Conservation (phyloP, 2,329 filamentous ascomycete species). For the Graphilbum fragrans region DNA sequence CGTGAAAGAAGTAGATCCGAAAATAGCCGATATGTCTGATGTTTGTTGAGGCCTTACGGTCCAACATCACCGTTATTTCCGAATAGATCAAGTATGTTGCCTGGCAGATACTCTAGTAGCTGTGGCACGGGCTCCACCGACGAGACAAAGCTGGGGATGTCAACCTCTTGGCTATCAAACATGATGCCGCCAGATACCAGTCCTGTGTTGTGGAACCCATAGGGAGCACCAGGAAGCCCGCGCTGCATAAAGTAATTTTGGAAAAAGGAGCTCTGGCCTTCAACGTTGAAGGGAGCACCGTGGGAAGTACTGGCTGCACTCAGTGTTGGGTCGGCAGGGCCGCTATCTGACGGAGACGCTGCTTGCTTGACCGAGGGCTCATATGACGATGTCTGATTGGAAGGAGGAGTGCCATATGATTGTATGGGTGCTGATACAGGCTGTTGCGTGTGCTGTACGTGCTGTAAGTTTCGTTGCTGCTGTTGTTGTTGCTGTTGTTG, state of each 20-base stretch:
- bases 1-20: too few relatives aligned
- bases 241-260: constrained; percentile 16
- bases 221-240: constrained; percentile 14
- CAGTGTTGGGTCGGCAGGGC: neutral
- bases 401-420: constrained; percentile 23
- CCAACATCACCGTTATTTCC: constrained; percentile 5
- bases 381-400: constrained; percentile 28
- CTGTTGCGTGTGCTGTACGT: neutral
- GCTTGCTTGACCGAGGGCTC: constrained; percentile 26
- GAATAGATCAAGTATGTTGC: constrained; percentile 49
- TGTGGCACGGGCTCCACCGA: constrained; percentile 52
- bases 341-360: constrained; percentile 24
- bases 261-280: neutral
- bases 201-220: constrained; percentile 19
- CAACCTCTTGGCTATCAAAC: constrained; percentile 66
- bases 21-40: too few relatives aligned
- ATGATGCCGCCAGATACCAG: constrained; percentile 42
- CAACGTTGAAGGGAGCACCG: neutral
- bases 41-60: neutral
- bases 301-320: neutral
- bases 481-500: constrained; percentile 2
- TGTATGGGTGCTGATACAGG: neutral
- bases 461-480: neutral
- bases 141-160: constrained; percentile 53
- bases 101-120: constrained; percentile 64